Evolutionary conservation across 1,139 yeast genomes (phyloP).

Genomic region (Yamadazyma siamensis): DNA sequence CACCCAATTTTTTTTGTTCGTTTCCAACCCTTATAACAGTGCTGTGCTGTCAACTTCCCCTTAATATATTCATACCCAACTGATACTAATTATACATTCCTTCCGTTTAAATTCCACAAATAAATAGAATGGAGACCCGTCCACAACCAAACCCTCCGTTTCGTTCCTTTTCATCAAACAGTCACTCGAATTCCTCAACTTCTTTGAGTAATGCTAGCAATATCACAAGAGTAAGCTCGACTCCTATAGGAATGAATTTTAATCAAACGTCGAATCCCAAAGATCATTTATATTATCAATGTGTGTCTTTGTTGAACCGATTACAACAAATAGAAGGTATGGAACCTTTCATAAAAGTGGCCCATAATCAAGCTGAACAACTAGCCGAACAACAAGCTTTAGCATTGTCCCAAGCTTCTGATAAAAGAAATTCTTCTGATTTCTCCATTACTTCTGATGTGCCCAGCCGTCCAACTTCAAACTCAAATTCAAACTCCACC

Average conservation of each 20-base stretch:
- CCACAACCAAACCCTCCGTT: conserved; percentile 23
- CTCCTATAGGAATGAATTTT: conserved; percentile 47
- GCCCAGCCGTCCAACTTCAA: conserved; percentile 7
- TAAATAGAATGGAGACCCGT: neutral
- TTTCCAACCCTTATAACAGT: no score
- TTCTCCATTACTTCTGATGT: conserved; percentile 23
- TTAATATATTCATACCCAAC: no score
- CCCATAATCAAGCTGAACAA: conserved; percentile 56
- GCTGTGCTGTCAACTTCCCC: no score
- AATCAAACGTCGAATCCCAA: conserved; percentile 63
- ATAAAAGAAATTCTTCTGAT: conserved; percentile 15
- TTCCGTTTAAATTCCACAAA: no score
- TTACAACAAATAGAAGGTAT: conserved; percentile 67
- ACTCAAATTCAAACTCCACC: conserved; percentile 11
- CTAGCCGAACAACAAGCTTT: conserved; percentile 72
- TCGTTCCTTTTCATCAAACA: conserved; percentile 37
- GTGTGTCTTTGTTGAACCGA: conserved; percentile 55
- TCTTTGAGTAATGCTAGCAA: conserved; percentile 19
- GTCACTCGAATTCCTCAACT: conserved; percentile 23
- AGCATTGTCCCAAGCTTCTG: conserved; percentile 42
- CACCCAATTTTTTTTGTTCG: no score
- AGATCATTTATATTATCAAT: conserved; percentile 74
- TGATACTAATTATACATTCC: no score
- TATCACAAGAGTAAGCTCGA: conserved; percentile 37
- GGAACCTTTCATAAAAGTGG: conserved; percentile 62